Percentiles rank a stretch among this genome's conserved stretches.
phyloP scores from a whole-genome alignment of 345 rosid genomes.

The Camelina hispida region DNA sequence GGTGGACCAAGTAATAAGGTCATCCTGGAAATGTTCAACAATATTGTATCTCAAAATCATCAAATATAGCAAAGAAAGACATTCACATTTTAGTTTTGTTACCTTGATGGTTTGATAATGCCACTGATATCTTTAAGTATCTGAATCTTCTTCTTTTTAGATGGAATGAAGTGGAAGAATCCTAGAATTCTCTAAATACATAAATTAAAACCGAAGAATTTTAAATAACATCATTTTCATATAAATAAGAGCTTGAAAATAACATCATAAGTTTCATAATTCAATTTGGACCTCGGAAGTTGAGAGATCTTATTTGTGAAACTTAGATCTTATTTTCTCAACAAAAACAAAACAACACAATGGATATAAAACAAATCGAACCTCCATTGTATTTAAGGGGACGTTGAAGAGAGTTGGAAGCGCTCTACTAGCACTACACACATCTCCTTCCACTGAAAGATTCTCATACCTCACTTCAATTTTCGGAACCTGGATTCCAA shows the following conservation, averaged over 20 bases:
- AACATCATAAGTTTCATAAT: too few relatives aligned
- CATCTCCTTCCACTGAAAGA: slow-evolving; percentile 71
- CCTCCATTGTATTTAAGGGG: slow-evolving; percentile 72
- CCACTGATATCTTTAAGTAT: slow-evolving; percentile 76
- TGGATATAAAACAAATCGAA: not conserved
- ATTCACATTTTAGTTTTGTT: not conserved
- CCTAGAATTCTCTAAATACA: slow-evolving; percentile 58
- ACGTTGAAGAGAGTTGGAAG: slow-evolving; percentile 76
- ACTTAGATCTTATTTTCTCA: not conserved
- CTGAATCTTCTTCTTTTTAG: slow-evolving; percentile 69
- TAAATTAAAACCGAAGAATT: not conserved
- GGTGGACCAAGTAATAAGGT: slow-evolving; percentile 90
- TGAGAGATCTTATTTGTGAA: not conserved
- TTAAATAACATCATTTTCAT: slow-evolving; percentile 12
- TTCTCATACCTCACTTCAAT: slow-evolving; percentile 70
- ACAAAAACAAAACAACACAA: not conserved
- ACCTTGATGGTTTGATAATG: slow-evolving; percentile 84
- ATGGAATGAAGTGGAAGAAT: slow-evolving; percentile 60
- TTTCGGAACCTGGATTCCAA: slow-evolving; percentile 76
- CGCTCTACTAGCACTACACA: slow-evolving; percentile 82
- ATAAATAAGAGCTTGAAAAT: not conserved
- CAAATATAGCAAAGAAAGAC: not conserved
- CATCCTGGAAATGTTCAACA: slow-evolving; percentile 59
- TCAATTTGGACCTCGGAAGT: not conserved
- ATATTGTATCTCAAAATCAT: not conserved